Evolutionary conservation across 768 basidiomycete species (phyloP).

Genomic region (Leucogyrophana mollusca): DNA sequence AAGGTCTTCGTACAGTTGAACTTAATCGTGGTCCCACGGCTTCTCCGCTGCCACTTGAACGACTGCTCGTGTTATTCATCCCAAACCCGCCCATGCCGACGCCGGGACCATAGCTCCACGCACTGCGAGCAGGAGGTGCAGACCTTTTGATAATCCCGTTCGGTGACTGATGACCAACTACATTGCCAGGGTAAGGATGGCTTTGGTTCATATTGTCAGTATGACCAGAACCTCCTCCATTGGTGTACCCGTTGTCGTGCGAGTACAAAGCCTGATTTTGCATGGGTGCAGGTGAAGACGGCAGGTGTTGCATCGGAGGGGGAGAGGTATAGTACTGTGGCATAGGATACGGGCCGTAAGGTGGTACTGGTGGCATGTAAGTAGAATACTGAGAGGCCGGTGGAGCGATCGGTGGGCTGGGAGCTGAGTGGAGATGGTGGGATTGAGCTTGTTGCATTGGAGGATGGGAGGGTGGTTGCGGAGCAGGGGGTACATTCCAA

Average conservation of each 20-base stretch:
- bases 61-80: conserved; percentile 25
- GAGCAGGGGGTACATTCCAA: conserved; percentile 33
- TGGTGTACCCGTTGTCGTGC: conserved; percentile 25
- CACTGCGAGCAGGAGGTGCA: conserved; percentile 42
- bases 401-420: conserved; percentile 29
- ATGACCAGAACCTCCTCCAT: conserved; percentile 4
- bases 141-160: conserved; percentile 27
- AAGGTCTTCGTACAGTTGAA: conserved; percentile 44
- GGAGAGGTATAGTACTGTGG: conserved; percentile 34
- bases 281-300: conserved; percentile 22
- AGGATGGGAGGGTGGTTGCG: conserved; percentile 35
- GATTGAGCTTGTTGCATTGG: conserved; percentile 39
- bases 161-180: conserved; percentile 29
- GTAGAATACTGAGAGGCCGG: conserved; percentile 30
- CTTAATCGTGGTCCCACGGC: conserved; percentile 67
- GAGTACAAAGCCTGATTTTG: conserved; percentile 25
- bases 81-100: conserved; percentile 46
- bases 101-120: conserved; percentile 76
- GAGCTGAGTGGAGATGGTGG: conserved; percentile 29
- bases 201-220: conserved; percentile 20
- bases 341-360: conserved; percentile 36
- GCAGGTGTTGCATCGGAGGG: conserved; percentile 25
- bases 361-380: conserved; percentile 28
- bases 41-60: conserved; percentile 35
- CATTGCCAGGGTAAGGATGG: conserved; percentile 26